These are phyloP conservation scores for Exophiala xenobiotica DNA, from an alignment of 2,329 filamentous ascomycete species.

Conservation along the genomic window DNA sequence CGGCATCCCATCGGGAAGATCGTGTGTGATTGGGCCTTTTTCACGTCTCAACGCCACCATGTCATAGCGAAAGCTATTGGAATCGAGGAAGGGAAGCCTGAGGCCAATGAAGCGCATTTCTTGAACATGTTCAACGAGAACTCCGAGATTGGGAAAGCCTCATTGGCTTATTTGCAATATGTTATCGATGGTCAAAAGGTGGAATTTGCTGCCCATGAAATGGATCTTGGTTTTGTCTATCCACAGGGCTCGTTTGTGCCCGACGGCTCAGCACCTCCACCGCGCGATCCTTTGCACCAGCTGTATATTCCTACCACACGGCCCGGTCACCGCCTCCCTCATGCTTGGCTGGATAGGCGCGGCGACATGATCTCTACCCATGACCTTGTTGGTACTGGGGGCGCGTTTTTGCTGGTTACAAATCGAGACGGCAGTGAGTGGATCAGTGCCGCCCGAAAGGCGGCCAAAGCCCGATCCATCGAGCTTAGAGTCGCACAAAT, in stretches of 20 bases:
- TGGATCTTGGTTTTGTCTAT: conserved; percentile 1
- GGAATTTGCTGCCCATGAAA: neutral
- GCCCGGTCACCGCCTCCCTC: neutral
- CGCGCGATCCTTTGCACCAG: neutral
- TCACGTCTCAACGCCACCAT: neutral
- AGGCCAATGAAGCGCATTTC: neutral
- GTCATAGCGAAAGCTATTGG: conserved; percentile 6
- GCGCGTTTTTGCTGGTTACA: neutral
- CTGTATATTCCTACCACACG: neutral
- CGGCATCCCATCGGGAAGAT: conserved; percentile 34
- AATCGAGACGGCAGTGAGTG: neutral
- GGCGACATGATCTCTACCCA: neutral
- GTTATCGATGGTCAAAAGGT: neutral
- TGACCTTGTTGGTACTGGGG: neutral
- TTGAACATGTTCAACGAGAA: neutral
- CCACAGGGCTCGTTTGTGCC: neutral
- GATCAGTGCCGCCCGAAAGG: neutral
- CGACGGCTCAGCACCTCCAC: neutral
- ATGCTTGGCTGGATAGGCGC: neutral
- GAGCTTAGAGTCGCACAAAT: neutral
- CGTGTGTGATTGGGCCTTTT: conserved; percentile 5
- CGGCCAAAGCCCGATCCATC: neutral
- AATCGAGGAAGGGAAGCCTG: neutral
- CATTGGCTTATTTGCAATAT: neutral
- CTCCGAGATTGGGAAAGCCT: neutral